These are phyloP conservation scores for Raffaelea ambrosiae DNA, from an alignment of 2,329 filamentous ascomycete species.

Conservation along the genomic window DNA sequence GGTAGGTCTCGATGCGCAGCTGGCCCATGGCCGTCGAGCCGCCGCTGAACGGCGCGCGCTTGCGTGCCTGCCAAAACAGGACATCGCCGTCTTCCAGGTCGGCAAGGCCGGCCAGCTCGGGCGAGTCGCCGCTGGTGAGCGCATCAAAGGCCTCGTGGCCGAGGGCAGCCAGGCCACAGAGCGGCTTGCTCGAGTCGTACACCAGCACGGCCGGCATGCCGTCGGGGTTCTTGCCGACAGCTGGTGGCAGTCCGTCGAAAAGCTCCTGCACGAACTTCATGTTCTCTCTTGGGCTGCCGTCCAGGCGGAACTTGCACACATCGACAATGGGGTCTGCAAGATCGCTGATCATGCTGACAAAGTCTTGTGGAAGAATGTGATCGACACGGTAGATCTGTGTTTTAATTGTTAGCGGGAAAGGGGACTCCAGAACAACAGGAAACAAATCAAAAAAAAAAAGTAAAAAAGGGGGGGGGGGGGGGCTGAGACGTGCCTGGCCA, in stretches of 20 bases:
- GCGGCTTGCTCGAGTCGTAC: constrained; percentile 62
- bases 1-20: constrained; percentile 62
- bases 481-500: constrained; percentile 41
- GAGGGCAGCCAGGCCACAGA: constrained; percentile 68
- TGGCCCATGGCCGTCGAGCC: constrained; percentile 67
- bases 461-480: too few relatives aligned
- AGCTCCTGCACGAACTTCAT: constrained; percentile 60
- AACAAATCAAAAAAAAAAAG: too few relatives aligned
- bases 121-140: constrained; percentile 20
- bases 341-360: constrained; percentile 67
- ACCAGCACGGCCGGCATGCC: constrained; percentile 77
- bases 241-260: constrained; percentile 45
- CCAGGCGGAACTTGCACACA: constrained; percentile 58
- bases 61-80: constrained; percentile 71
- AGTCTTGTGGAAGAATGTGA: constrained; percentile 50
- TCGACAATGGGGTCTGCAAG: constrained; percentile 65
- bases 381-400: constrained; percentile 62
- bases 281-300: constrained; percentile 42
- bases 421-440: background rate
- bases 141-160: constrained; percentile 62
- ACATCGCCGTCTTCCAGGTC: constrained; percentile 63
- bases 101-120: constrained; percentile 17
- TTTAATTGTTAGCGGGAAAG: background rate
- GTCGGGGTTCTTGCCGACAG: constrained; percentile 59
- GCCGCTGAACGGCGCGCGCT: constrained; percentile 55